Conservation (phyloP, 345 rosid genomes). For the Mangifera indica region DNA sequence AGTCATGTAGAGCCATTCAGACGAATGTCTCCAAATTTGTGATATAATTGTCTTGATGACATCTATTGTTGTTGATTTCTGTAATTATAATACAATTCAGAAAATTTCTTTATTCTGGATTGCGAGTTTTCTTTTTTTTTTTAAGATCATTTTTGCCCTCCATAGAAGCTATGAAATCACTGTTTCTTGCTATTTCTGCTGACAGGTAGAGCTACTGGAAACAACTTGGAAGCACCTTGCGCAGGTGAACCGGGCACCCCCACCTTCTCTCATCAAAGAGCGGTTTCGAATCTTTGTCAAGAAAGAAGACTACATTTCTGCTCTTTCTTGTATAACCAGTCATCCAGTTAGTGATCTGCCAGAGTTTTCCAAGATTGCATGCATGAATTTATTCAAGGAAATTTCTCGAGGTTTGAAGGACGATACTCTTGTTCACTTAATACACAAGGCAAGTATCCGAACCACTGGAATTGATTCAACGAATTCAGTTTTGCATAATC, state of each 20-base stretch:
- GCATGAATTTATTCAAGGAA: conserved; percentile 50
- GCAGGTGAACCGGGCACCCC: too few relatives aligned
- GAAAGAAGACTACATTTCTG: conserved; percentile 45
- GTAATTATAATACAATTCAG: too few relatives aligned
- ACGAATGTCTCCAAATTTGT: not conserved
- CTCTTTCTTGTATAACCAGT: conserved; percentile 44
- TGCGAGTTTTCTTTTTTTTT: not conserved
- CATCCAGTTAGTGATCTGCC: conserved; percentile 30
- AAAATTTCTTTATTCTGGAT: too few relatives aligned
- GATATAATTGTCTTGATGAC: not conserved
- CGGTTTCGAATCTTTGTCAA: conserved; percentile 44
- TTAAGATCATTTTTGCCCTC: not conserved
- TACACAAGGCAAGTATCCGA: conserved; percentile 36
- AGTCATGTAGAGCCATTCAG: not conserved
- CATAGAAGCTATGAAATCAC: not conserved
- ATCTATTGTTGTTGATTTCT: too few relatives aligned
- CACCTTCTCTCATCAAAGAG: too few relatives aligned
- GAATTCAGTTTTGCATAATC: conserved; percentile 39
- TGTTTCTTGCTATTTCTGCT: not conserved
- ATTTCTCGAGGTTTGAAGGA: conserved; percentile 38
- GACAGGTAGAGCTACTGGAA: conserved; percentile 35
- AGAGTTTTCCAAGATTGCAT: conserved; percentile 46
- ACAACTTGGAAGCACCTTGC: too few relatives aligned
- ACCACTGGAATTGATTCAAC: conserved; percentile 26
- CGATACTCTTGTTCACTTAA: conserved; percentile 46